Base-by-base conservation (phyloP, 371 early-diverging fungal species). In the Synchytrium microbalum region DNA sequence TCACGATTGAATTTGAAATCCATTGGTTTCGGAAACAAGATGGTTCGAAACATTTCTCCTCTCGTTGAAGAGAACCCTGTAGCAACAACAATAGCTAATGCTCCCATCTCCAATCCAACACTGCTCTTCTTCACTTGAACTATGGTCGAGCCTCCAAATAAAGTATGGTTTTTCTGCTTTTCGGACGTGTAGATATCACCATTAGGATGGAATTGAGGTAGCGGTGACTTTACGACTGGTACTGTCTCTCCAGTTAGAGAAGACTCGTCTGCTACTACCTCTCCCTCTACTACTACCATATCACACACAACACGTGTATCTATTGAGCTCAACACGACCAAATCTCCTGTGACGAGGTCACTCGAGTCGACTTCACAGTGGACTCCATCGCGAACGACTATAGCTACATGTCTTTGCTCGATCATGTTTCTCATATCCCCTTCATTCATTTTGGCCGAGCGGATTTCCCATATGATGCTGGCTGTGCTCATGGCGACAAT, bases 241-340 rank as follows among this genome's bases (percentile, higher is more conserved):
- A 69, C 64, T 16, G 70, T 64, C 54, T 74, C 74, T 14, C 74
- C 74, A 26, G 74, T 93, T 59, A 92, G 76, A 61, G 87, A 82
- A 64, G 86, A 82, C 72, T 94, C 94, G 71, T 94, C 87, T 2
- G 87, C 83, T 14, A 92, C 81, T 0, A 79, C 77, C 54, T 83
- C 79, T 54, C 94, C 93, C 13, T 76, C 73, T 3, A 91, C 65
- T 24, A 94, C 69, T 2, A 84, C 75, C 46, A 74, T 63, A 52
- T 74, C 74, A 16, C 68, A 65, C 19, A 63, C 66, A 2, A 69
- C 67, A 2, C 38, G 30, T 14, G 54, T 10, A 13, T 24, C n/a
- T 25, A 64, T 23, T 32, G 54, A 24, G 23, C 54, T 31, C 1
- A 74, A 29, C 10, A 72, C 0, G 10, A 74, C 60, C 2, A 64